Base-by-base conservation (phyloP, 1,284 basidiomycete species). In the Mycena sp. region DNA sequence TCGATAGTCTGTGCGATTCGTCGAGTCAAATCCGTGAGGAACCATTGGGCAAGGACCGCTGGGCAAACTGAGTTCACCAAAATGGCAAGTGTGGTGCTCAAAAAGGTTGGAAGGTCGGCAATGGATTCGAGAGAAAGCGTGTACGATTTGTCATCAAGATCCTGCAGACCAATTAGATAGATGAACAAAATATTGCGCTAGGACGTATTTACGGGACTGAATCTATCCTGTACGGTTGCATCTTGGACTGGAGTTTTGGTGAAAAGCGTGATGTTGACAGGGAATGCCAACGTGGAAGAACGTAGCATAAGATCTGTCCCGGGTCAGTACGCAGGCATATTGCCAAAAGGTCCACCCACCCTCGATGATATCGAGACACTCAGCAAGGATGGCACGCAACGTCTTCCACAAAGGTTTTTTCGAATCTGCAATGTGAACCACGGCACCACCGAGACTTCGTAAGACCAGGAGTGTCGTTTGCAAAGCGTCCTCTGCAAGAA, bases 21-120 rank as follows among this genome's bases (percentile, higher is more conserved):
- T 29, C 80, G 79, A 30, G 79, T 67, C 44, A 85, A 65, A 64
- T 88, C 85, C 16, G 72, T 70, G 4, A 87, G 74, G 58, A 87
- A 84, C 73, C 81, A 82, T 30, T 82, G 80, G 9, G 77, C 80
- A 35, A 78, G 75, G 16, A 81, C 68, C 1, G 80, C 71, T 0
- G 80, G 80, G 40, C 72, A 74, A 46, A 88, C 67, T 1, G 81
- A 71, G 51, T 75, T 77, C 37, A 79, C 73, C 14, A 83, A 67
- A n/a, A 85, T 71, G 26, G 85, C 78, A 19, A 84, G 68, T 14
- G 85, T 68, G 25, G 82, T 72, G 38, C 79, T 78, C 43, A 85
- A 72, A 54, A 91, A 79, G 3, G 80, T 71, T 14, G 83, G 77
- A 5, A 86, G 67, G 41, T 80, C 78, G 12, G 77, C 72, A 16